Conservation (phyloP, 2,329 filamentous ascomycete species). For the Lizonia empirigonia region DNA sequence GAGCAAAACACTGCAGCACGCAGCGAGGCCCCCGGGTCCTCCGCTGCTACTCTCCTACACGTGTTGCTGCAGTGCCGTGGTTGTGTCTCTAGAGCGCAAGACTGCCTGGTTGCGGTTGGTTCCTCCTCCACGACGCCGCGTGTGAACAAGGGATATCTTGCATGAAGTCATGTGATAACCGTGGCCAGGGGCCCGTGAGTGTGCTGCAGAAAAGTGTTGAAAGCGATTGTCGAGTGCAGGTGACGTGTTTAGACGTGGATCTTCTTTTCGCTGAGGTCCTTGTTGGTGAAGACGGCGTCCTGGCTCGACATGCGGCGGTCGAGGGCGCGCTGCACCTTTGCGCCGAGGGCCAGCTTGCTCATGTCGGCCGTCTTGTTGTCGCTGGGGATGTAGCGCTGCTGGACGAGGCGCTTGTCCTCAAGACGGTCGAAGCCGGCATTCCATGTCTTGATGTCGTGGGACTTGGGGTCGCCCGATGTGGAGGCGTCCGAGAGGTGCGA, state of each 20-base stretch:
- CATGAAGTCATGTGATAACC: conserved; percentile 11
- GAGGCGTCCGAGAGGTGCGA: conserved; percentile 48
- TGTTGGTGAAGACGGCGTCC: conserved; percentile 80
- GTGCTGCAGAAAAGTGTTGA: conserved; percentile 17
- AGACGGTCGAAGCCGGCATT: conserved; percentile 82
- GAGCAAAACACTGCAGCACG: conserved; percentile 8
- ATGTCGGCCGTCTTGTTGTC: conserved; percentile 81
- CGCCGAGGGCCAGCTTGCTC: conserved; percentile 84
- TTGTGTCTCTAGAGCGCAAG: background rate
- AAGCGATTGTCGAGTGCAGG: background rate
- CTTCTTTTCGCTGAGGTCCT: conserved; percentile 46
- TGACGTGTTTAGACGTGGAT: conserved; percentile 30
- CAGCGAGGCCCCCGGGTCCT: background rate
- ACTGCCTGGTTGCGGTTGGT: background rate
- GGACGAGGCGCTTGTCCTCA: conserved; percentile 82
- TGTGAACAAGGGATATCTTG: conserved; percentile 17
- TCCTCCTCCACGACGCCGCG: conserved; percentile 6
- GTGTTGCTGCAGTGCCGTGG: background rate
- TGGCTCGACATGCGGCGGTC: conserved; percentile 85
- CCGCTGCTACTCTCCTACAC: background rate
- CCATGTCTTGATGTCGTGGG: conserved; percentile 74
- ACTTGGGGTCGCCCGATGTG: conserved; percentile 54
- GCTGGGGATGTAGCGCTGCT: conserved; percentile 80
- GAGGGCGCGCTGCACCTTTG: conserved; percentile 87
- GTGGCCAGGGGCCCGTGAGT: conserved; percentile 8